Evolutionary conservation across 305 asterid species (phyloP).

Genomic region (Lippia alba): DNA sequence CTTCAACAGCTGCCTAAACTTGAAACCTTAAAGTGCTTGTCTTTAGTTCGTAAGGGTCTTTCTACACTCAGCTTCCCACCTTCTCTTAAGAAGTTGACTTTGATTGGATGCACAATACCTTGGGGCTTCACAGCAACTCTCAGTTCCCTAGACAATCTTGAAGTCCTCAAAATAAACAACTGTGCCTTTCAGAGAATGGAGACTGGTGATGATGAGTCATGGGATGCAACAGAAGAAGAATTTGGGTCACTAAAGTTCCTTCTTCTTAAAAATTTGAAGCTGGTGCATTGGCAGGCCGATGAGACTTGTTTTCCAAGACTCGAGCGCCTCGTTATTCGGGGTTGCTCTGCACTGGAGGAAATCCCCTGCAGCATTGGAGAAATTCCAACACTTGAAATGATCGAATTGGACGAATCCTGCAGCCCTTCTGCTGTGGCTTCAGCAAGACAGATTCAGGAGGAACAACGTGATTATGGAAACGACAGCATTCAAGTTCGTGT

Average conservation of each 20-base stretch:
- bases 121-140: constrained; percentile 17
- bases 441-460: constrained; percentile 28
- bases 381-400: constrained; percentile 30
- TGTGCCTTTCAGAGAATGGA: not conserved
- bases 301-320: constrained; percentile 32
- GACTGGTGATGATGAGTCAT: constrained; percentile 9
- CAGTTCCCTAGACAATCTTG: constrained; percentile 28
- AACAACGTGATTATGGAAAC: constrained; percentile 33
- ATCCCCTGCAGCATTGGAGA: constrained; percentile 40
- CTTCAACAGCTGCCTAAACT: constrained; percentile 32
- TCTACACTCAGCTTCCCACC: constrained; percentile 1
- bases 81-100: constrained; percentile 19
- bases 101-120: constrained; percentile 12
- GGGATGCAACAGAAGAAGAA: constrained; percentile 35
- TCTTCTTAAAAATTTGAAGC: constrained; percentile 3
- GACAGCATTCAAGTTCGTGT: constrained; percentile 25
- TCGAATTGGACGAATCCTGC: constrained; percentile 21
- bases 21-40: constrained; percentile 17
- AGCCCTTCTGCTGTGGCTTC: constrained; percentile 24
- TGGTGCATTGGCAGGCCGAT: constrained; percentile 29
- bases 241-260: constrained; percentile 20
- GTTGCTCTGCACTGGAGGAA: constrained; percentile 18
- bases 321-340: constrained; percentile 17
- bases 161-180: constrained; percentile 29
- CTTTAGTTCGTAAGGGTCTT: no score